A percentile compares a stretch with the other conserved stretches of the same genome.
These are phyloP conservation scores for Epichloe coenophiala DNA, from an alignment of 2,329 filamentous ascomycete species.

Conservation along the genomic window DNA sequence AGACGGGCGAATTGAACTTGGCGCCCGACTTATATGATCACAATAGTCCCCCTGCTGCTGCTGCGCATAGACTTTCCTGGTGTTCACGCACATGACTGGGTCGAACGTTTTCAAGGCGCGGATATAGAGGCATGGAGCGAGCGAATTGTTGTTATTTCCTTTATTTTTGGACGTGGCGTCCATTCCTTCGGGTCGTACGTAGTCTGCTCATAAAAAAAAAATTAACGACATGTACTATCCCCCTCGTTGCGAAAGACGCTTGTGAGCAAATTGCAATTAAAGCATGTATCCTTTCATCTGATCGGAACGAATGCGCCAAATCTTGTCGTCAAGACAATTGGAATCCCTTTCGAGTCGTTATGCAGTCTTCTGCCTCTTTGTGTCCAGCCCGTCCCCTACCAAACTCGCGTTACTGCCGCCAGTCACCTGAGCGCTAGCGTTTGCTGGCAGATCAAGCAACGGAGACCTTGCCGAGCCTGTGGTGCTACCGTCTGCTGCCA, in stretches of 20 bases:
- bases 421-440: slow-evolving; percentile 18
- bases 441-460: slow-evolving; percentile 37
- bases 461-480: slow-evolving; percentile 24
- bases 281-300: not conserved
- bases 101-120: not conserved
- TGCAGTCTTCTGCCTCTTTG: slow-evolving; percentile 37
- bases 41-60: not conserved
- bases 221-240: not conserved
- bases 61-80: not conserved
- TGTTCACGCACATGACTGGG: not conserved
- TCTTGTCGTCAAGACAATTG: not conserved
- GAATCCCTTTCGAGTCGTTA: not conserved
- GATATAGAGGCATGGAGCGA: not conserved
- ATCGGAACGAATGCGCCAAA: slow-evolving; percentile 13
- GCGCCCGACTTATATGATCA: not conserved
- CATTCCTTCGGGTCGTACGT: not conserved
- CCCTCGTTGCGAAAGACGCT: not conserved
- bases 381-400: slow-evolving; percentile 23
- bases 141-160: not conserved
- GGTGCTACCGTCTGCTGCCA: slow-evolving; percentile 15
- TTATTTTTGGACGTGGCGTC: not conserved
- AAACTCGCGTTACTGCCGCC: not conserved
- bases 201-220: not conserved
- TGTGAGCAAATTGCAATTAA: not conserved
- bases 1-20: not conserved